Evolutionary conservation across 495 filamentous ascomycete genomes (phyloP), one percentile per base, ranked within the genome.

Genomic region (Penicillium canescens): DNA sequence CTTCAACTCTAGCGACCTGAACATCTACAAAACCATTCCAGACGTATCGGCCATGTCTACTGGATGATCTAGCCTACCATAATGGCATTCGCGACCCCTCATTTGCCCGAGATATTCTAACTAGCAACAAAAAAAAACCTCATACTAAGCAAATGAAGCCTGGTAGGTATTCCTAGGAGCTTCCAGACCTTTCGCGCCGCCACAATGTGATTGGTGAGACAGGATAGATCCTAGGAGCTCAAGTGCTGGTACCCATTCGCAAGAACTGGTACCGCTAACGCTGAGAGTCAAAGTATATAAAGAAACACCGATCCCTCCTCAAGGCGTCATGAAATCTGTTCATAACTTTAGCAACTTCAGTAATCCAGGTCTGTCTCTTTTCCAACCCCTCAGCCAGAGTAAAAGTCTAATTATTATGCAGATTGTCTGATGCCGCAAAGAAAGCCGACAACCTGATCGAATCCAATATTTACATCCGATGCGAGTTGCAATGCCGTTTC

Each of bases 81-180:
- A 9, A 36, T 26, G 28, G 16, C 18, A 51, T 51, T 51, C 16
- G 44, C 28, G 39, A 26, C 39, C 31, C 39, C 39, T 51, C 31
- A 51, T 51, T 43, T 42, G 28, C 48, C 48, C 34, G 6, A 43
- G 0, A 38, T 43, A 51, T 42, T 42, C 39, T 51, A 51, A 51
- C 40, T 52, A 43, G 40, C 13, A 52, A 0, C 23, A 10, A 26
- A 14, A 45, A 31, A 52, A 52, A 20, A 39, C 33, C 41, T 39
- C 41, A 35, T 45, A 5, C 2, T 44, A 52, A 18, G 18, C 18
- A 18, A 18, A 18, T 44, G 21, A 52, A 52, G 50, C n/a, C 41
- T 45, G 21, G 31, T 45, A 52, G 50, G 41, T 6, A 21, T 49
- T 49, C 36, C 46, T 40, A 49, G 46, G 46, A 49, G 46, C 46